A percentile compares a stretch with the other conserved stretches of the same genome.
These are phyloP conservation scores for Marasmius sp. DNA, from an alignment of 1,284 basidiomycete species.

Conservation along the genomic window DNA sequence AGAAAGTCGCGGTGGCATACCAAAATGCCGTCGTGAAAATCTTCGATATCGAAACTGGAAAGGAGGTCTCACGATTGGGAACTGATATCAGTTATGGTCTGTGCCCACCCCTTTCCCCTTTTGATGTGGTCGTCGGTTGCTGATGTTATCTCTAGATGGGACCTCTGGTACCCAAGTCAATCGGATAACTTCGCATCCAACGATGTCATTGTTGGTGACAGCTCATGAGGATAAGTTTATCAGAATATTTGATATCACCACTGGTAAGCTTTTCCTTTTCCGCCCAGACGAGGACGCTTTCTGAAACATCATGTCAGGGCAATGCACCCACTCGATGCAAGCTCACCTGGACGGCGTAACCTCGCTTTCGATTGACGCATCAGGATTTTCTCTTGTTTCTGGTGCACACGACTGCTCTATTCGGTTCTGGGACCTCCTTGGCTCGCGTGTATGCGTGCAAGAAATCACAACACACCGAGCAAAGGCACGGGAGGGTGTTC, in stretches of 20 bases:
- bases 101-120: conserved; percentile 23
- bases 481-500: conserved; percentile 88
- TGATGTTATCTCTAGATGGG: conserved; percentile 48
- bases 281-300: conserved; percentile 5
- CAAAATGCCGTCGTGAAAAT: conserved; percentile 89
- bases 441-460: conserved; percentile 79
- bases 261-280: conserved; percentile 52
- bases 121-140: conserved; percentile 10
- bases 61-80: conserved; percentile 70
- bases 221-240: conserved; percentile 95
- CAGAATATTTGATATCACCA: conserved; percentile 82
- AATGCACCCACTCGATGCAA: conserved; percentile 86
- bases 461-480: conserved; percentile 87
- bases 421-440: conserved; percentile 94
- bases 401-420: conserved; percentile 93
- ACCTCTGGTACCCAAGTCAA: conserved; percentile 83
- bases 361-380: conserved; percentile 84
- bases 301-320: conserved; percentile 43
- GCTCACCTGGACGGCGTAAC: conserved; percentile 93
- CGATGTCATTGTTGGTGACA: conserved; percentile 84
- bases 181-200: conserved; percentile 88
- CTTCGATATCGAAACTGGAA: conserved; percentile 86
- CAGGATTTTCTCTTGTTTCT: conserved; percentile 86
- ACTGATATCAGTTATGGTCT: conserved; percentile 72
- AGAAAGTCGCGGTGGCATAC: conserved; percentile 89